phyloP scores from a whole-genome alignment of 352 stramenopile genomes.

The Phytophthora foliorum region DNA sequence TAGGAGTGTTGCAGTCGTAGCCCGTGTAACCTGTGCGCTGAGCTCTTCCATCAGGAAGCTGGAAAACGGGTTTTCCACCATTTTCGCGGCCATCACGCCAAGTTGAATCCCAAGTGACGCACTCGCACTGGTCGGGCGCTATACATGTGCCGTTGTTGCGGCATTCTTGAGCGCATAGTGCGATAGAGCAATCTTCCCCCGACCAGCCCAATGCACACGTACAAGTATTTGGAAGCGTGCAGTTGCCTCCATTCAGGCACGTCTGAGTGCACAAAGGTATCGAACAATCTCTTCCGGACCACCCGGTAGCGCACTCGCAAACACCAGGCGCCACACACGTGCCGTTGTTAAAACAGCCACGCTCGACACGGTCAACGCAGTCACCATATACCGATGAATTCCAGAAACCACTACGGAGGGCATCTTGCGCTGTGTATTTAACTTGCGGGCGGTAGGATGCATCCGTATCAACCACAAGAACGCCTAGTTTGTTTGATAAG shows the following conservation, averaged over 20 bases:
- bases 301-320: constrained; percentile 85
- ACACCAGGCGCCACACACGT: constrained; percentile 92
- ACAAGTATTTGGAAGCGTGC: constrained; percentile 93
- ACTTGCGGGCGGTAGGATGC: constrained; percentile 90
- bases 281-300: constrained; percentile 83
- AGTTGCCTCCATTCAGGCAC: constrained; percentile 91
- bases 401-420: constrained; percentile 67
- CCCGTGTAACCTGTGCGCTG: constrained; percentile 95
- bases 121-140: constrained; percentile 90
- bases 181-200: constrained; percentile 86
- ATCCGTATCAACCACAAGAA: constrained; percentile 93
- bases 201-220: constrained; percentile 94
- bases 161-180: constrained; percentile 94
- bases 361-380: constrained; percentile 94
- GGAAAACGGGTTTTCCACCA: constrained; percentile 92
- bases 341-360: constrained; percentile 97
- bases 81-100: constrained; percentile 93
- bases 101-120: constrained; percentile 87
- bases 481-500: constrained; percentile 17
- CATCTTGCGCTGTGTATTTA: constrained; percentile 73
- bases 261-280: constrained; percentile 76
- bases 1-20: constrained; percentile 97
- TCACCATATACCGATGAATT: constrained; percentile 56
- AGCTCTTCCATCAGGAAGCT: constrained; percentile 87
- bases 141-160: constrained; percentile 84